A percentile compares a stretch with the other conserved stretches of the same genome.
Evolutionary conservation across 768 basidiomycete genomes (phyloP).

Genomic region (Lentinula sp.): DNA sequence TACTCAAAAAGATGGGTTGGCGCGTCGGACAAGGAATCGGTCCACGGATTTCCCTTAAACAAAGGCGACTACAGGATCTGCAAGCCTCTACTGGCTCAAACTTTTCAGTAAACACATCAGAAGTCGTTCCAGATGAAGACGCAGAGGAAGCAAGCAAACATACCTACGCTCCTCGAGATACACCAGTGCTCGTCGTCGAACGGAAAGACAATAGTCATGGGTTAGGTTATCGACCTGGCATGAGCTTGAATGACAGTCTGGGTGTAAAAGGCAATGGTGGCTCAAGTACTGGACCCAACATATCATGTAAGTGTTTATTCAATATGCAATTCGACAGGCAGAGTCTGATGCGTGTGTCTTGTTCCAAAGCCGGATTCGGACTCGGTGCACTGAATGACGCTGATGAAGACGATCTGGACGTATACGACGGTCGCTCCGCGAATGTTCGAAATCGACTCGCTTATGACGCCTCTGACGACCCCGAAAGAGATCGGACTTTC

Average conservation of each 20-base stretch:
- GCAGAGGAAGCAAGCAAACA: conserved; percentile 85
- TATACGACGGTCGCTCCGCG: conserved; percentile 53
- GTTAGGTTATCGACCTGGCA: conserved; percentile 69
- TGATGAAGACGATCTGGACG: conserved; percentile 86
- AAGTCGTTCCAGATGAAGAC: conserved; percentile 43
- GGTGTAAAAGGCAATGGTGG: conserved; percentile 26
- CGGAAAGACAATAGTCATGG: conserved; percentile 79
- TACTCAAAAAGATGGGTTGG: conserved; percentile 97
- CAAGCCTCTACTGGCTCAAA: conserved; percentile 31
- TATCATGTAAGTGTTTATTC: conserved; percentile 44
- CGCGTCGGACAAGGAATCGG: conserved; percentile 89
- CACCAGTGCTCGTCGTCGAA: conserved; percentile 50
- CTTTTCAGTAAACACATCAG: conserved; percentile 17
- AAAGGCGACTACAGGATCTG: conserved; percentile 67
- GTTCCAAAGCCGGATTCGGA: conserved; percentile 69
- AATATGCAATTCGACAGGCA: background rate
- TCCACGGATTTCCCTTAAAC: conserved; percentile 73
- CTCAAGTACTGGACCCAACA: conserved; percentile 35
- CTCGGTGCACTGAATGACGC: conserved; percentile 89
- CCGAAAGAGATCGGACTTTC: conserved; percentile 53
- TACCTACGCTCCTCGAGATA: conserved; percentile 80
- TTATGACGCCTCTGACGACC: conserved; percentile 58
- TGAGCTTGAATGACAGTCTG: conserved; percentile 55
- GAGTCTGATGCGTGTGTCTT: no score
- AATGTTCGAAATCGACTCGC: conserved; percentile 46